These are phyloP conservation scores for Gigaspora rosea DNA, from an alignment of 192 early-diverging fungal genomes.

Conservation along the genomic window DNA sequence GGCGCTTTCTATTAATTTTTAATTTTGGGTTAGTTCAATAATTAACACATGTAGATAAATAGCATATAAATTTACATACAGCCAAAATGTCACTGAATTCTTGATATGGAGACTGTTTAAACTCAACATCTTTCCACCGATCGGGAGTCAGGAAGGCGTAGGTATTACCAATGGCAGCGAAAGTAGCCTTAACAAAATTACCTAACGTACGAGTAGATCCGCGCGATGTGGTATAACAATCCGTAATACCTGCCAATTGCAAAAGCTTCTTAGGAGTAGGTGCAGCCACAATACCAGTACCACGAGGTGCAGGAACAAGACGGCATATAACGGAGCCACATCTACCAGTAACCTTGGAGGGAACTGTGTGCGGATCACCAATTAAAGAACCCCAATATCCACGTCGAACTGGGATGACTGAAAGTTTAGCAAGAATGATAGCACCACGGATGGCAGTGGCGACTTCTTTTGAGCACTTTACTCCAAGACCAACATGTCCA, in stretches of 20 bases:
- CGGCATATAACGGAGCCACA: constrained; percentile 92
- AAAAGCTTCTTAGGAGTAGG: constrained; percentile 97
- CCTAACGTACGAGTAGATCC: constrained; percentile 98
- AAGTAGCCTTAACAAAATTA: constrained; percentile 99
- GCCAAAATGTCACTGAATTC: constrained; percentile 82
- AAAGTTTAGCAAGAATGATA: constrained; percentile 98
- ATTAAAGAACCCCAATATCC: constrained; percentile 98
- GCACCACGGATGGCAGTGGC: constrained; percentile 98
- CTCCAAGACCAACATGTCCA: constrained; percentile 99
- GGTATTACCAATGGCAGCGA: constrained; percentile 95
- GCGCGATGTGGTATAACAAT: constrained; percentile 95
- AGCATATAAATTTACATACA: constrained; percentile 41
- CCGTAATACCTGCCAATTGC: constrained; percentile 94
- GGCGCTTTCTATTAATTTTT: constrained; percentile 18
- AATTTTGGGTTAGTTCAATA: constrained; percentile 11
- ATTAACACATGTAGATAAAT: constrained; percentile 9
- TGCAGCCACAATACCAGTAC: constrained; percentile 98
- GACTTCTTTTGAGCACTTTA: constrained; percentile 99
- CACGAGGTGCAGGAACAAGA: constrained; percentile 97
- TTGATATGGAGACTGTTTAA: constrained; percentile 91
- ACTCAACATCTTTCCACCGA: constrained; percentile 89
- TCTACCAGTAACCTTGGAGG: constrained; percentile 95
- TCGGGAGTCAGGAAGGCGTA: constrained; percentile 98
- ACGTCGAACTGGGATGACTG: constrained; percentile 96
- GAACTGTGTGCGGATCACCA: constrained; percentile 98